Conservation (phyloP, 495 filamentous ascomycete genomes). For the Cairneyella variabilis region DNA sequence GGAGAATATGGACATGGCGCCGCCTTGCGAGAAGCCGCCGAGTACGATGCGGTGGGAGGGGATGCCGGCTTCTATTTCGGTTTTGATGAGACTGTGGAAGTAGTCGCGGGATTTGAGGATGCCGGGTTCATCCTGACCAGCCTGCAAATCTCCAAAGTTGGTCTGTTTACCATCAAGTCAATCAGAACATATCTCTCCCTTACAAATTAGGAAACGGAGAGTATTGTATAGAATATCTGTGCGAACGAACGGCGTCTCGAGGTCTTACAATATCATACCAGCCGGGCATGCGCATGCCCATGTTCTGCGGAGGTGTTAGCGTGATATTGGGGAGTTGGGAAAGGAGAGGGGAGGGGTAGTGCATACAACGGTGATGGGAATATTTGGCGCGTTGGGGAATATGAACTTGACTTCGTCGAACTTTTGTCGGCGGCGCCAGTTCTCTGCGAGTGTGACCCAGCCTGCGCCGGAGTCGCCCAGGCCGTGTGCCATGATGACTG, state of each 20-base stretch:
- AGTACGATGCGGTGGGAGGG: conserved; percentile 78
- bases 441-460: conserved; percentile 79
- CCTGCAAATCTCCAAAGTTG: conserved; percentile 22
- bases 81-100: conserved; percentile 76
- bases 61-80: conserved; percentile 80
- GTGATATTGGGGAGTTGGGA: neutral
- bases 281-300: conserved; percentile 79
- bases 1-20: conserved; percentile 50
- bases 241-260: conserved; percentile 26
- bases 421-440: conserved; percentile 77
- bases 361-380: conserved; percentile 83
- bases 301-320: conserved; percentile 50
- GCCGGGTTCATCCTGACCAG: conserved; percentile 71
- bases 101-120: conserved; percentile 69
- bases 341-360: neutral
- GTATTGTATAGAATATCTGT: too few species aligned
- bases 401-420: conserved; percentile 91
- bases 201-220: too few species aligned
- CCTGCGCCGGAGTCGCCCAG: conserved; percentile 78
- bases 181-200: neutral
- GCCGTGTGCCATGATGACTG: conserved; percentile 90
- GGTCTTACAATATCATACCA: conserved; percentile 85
- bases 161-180: conserved; percentile 3
- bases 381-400: conserved; percentile 86
- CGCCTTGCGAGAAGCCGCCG: conserved; percentile 61